Evolutionary conservation across 352 stramenopile genomes (phyloP), one percentile per base, ranked within the genome.

Genomic region (Pythium plurisporium): DNA sequence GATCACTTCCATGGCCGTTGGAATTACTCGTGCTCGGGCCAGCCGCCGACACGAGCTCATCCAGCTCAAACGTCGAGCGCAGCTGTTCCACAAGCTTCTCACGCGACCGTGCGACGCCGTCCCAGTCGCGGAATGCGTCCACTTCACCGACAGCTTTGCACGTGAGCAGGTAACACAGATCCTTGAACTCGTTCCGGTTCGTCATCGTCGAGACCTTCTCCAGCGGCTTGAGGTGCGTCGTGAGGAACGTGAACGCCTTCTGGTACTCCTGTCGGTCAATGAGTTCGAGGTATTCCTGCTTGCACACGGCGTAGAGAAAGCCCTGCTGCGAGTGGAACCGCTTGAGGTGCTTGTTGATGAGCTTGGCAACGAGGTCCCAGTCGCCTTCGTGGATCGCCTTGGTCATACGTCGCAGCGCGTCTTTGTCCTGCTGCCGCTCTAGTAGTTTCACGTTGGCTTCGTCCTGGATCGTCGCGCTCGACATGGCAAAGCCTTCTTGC

Each of bases 161-260:
- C 38, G 86, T 96, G 37, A 96, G 75, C 46, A 96, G 62, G 50
- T 96, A 96, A 55, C 84, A 96, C 6, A 96, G 73, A 20, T 96
- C 86, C 37, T 87, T 88, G 55, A 96, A 96, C 65, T 96, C 86
- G 55, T 86, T 76, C n/a, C 80, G 81, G 60, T 82, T 88, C 36
- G 72, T 81, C 48, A 82, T 73, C 8, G 59, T 82, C 40, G 76
- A 68, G 53, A 94, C 76, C 56, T 91, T 91, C 65, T 96, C 84
- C 25, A 96, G 72, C 45, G 86, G 84, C 68, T 94, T 94, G 61
- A 94, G 77, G 62, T 93, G 79, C 62, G 86, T 92, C 30, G 82
- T 91, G 54, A 96, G 75, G 64, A 94, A 96, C 46, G 84, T 94
- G 59, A 94, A 96, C 12, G 84, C 86, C 31, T 94, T 94, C 62